Conservation (phyloP, 2,329 filamentous ascomycete species). For the Chaetomium sp. region DNA sequence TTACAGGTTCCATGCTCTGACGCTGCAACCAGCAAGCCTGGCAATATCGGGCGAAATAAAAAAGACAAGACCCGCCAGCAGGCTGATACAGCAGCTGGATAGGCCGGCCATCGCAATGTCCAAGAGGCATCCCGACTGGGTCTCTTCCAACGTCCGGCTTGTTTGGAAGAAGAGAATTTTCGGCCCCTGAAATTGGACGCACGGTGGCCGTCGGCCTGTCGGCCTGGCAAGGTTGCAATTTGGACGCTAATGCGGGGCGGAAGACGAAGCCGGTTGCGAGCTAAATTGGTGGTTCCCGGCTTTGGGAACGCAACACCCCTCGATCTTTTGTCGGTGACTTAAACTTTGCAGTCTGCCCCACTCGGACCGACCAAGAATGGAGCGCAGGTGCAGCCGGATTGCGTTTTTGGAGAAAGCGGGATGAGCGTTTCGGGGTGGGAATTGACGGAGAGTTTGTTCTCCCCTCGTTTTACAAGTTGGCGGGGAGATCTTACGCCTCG, state of each 20-base stretch:
- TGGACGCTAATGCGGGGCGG: slow-evolving; percentile 22
- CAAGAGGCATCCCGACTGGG: too few species aligned
- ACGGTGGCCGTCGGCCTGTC: slow-evolving; percentile 13
- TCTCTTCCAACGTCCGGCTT: neutral
- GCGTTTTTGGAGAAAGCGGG: slow-evolving; percentile 7
- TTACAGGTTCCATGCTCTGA: too few species aligned
- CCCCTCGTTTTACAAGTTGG: slow-evolving; percentile 5
- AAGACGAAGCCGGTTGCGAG: slow-evolving; percentile 21
- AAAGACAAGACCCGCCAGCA: too few species aligned
- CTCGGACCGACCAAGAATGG: slow-evolving; percentile 1
- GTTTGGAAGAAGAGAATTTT: slow-evolving; percentile 15
- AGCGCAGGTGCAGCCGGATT: slow-evolving; percentile 4
- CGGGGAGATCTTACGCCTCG: too few species aligned
- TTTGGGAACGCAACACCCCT: slow-evolving; percentile 16
- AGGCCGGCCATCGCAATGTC: too few species aligned
- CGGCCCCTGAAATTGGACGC: slow-evolving; percentile 16
- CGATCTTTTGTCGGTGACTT: slow-evolving; percentile 13
- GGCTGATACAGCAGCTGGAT: too few species aligned
- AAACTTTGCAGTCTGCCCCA: slow-evolving; percentile 9
- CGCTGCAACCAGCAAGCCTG: too few species aligned
- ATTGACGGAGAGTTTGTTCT: neutral
- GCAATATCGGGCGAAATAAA: too few species aligned
- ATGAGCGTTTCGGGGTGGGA: neutral
- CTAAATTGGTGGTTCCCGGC: slow-evolving; percentile 18
- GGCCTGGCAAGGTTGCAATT: slow-evolving; percentile 16